A percentile compares a stretch with the other conserved stretches of the same genome.
Conservation (phyloP, 352 stramenopile genomes). For the Pythium oligandrum region DNA sequence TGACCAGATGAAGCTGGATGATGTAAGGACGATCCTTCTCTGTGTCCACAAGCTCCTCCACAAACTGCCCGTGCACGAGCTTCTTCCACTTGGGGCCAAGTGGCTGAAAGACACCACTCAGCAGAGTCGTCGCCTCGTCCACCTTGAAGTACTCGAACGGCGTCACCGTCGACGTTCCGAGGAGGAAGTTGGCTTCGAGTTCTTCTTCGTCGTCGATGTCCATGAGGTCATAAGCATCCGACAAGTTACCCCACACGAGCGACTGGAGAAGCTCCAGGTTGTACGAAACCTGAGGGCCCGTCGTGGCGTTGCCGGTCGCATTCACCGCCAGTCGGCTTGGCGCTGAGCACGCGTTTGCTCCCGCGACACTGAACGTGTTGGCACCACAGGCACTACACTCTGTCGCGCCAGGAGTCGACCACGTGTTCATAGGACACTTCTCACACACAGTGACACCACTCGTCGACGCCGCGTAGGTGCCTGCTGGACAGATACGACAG, state of each 20-base stretch:
- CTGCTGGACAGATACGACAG: conserved; percentile 57
- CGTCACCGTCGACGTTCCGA: conserved; percentile 31
- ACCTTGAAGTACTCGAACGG: conserved; percentile 42
- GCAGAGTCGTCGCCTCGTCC: conserved; percentile 39
- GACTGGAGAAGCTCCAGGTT: conserved; percentile 68
- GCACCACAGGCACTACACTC: conserved; percentile 48
- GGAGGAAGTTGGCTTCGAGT: conserved; percentile 6
- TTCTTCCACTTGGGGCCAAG: conserved; percentile 47
- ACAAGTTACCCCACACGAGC: conserved; percentile 57
- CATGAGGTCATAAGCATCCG: conserved; percentile 8
- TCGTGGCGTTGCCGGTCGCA: conserved; percentile 13
- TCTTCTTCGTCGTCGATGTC: conserved; percentile 9
- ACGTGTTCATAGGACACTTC: conserved; percentile 56
- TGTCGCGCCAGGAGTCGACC: conserved; percentile 40
- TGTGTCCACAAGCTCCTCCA: conserved; percentile 53
- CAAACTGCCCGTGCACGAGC: conserved; percentile 47
- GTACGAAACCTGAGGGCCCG: conserved; percentile 44
- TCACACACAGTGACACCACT: conserved; percentile 42
- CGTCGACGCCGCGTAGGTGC: conserved; percentile 30
- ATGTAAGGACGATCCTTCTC: conserved; percentile 47
- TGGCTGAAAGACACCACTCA: conserved; percentile 58
- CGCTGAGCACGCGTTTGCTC: conserved; percentile 37
- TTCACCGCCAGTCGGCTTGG: conserved; percentile 40
- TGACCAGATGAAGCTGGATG: conserved; percentile 47
- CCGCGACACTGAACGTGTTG: conserved; percentile 56